Conservation (phyloP, 768 basidiomycete species). For the Coprinopsis strossmayeri region DNA sequence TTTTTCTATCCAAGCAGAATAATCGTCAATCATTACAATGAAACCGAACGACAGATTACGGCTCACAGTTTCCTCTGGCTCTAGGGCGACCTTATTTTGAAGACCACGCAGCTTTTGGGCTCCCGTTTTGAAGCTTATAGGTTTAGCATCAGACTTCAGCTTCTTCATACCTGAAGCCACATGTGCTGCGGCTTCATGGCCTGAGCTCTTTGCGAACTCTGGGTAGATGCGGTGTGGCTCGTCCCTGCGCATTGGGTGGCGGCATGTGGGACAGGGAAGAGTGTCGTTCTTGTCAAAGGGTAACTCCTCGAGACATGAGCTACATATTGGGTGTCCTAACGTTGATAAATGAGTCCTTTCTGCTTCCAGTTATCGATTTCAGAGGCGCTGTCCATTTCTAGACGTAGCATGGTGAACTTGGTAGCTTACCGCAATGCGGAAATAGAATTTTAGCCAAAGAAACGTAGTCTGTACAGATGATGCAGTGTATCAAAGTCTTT, state of each 20-base stretch:
- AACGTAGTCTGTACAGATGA: not conserved
- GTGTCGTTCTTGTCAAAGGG: not conserved
- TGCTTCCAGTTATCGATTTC: too few species aligned
- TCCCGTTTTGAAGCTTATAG: not conserved
- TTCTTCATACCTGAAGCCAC: not conserved
- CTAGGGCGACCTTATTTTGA: not conserved
- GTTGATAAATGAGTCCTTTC: not conserved
- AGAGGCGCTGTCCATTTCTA: not conserved
- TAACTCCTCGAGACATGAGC: not conserved
- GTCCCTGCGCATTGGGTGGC: not conserved
- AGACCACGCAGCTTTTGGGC: not conserved
- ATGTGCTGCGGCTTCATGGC: not conserved
- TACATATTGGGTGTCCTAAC: not conserved
- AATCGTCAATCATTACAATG: not conserved
- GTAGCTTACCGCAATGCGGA: not conserved
- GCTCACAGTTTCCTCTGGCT: not conserved
- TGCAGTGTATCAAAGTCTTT: not conserved
- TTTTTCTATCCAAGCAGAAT: not conserved
- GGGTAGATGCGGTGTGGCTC: not conserved
- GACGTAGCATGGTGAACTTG: not conserved
- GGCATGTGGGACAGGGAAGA: not conserved
- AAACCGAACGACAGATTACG: not conserved
- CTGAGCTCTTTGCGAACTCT: not conserved
- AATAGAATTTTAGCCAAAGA: not conserved
- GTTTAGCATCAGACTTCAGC: not conserved